Conservation (phyloP, 164 flowering plant species). For the Kingdonia uniflora region DNA sequence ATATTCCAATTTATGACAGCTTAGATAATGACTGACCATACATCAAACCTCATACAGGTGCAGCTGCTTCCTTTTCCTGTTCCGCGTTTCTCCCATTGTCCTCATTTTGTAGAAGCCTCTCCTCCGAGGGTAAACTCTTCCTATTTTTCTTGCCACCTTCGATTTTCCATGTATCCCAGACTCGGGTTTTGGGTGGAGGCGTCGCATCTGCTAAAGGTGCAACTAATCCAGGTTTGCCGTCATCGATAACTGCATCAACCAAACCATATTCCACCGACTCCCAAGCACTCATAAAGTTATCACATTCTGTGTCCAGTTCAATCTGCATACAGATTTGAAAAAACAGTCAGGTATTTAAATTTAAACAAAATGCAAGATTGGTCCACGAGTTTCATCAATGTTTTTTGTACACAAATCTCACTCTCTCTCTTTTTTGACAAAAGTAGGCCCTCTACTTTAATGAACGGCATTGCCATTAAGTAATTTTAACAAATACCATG, state of each 20-base stretch:
- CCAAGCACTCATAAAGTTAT: conserved; percentile 83
- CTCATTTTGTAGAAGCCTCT: conserved; percentile 36
- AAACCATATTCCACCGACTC: conserved; percentile 87
- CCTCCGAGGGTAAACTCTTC: conserved; percentile 71
- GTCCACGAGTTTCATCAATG: too few species aligned
- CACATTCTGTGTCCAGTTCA: conserved; percentile 73
- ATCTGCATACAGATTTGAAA: conserved; percentile 32
- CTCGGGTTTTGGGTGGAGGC: conserved; percentile 68
- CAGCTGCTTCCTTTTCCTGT: conserved; percentile 24
- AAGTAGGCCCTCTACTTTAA: too few species aligned
- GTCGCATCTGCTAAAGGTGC: conserved; percentile 64
- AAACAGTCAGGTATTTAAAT: neutral
- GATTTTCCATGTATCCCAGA: conserved; percentile 56
- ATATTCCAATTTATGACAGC: neutral
- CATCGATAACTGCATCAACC: conserved; percentile 81
- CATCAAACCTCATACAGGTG: conserved; percentile 18
- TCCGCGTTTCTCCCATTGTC: conserved; percentile 18
- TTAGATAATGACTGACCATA: neutral
- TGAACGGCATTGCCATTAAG: too few species aligned
- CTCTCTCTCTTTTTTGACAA: too few species aligned
- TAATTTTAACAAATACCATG: too few species aligned
- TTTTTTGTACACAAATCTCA: too few species aligned
- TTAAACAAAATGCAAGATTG: neutral
- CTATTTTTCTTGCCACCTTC: conserved; percentile 45
- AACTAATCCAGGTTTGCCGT: conserved; percentile 87